Base-by-base conservation (phyloP, 768 basidiomycete genomes). In the Amanita brunnescens region DNA sequence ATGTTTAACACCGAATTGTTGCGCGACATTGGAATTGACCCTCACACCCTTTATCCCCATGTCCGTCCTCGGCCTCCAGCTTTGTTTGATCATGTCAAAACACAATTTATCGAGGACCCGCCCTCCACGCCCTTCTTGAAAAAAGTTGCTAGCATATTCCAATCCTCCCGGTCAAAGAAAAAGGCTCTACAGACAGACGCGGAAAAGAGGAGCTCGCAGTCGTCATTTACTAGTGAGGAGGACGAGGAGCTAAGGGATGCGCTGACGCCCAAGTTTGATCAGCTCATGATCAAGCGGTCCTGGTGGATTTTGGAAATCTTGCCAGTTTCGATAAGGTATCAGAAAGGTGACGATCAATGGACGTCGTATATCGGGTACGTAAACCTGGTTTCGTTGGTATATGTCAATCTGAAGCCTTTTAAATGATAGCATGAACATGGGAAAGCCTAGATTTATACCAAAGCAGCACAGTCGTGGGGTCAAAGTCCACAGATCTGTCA, bases 271-370 rank as follows among this genome's bases (percentile, higher is more conserved):
- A 62, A 70, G 1, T 83, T 81, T 55, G 86, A 89, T 59, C 76
- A 85, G 59, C 69, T 89, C 21, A 55, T 57, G 35, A 43, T 77
- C 1, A 57, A 63, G 26, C 67, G 56, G 42, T 38, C 21, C 0
- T 89, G 88, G 87, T 89, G 87, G 88, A 47, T 79, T 30, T 66
- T 89, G 35, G 88, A 91, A 61, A 5, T 77, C 7, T 38, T 80
- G 13, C 81, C 79, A 3, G 39, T 77, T 49, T 61, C 61, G 14
- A 60, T 70, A 50, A 61, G 67, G 48, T 73, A 67, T 54, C 74
- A 75, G 56, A 62, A 54, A 41, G 59, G 60, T 5, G 64, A 73
- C 52, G 64, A 69, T 48, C 43, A 59, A 30, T 75, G 72, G 74
- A 62, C 62, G 3, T 61, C 63, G 12, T 60, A 64, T 38, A 61